Evolutionary conservation across 805 yeast genomes (phyloP).

Genomic region (Schizosaccharomyces pombe): DNA sequence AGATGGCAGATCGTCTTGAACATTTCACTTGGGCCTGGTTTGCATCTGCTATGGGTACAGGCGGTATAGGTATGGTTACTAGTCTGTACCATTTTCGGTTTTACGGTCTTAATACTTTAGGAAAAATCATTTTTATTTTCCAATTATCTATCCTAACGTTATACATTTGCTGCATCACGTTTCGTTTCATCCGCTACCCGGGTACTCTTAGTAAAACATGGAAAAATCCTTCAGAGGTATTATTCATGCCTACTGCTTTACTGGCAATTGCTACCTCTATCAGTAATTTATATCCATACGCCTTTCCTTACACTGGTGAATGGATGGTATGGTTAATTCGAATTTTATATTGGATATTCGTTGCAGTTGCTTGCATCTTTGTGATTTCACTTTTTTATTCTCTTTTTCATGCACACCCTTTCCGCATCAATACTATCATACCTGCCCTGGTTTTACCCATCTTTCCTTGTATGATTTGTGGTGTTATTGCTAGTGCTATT

Average conservation of each 20-base stretch:
- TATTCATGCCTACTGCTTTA: background rate
- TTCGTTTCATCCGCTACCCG: slow-evolving; percentile 1
- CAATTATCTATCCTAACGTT: background rate
- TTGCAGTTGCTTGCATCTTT: background rate
- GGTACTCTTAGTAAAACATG: background rate
- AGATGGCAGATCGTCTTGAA: background rate
- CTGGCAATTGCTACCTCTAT: background rate
- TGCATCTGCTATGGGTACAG: slow-evolving; percentile 2
- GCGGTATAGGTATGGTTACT: background rate
- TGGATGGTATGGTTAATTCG: background rate
- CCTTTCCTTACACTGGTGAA: background rate
- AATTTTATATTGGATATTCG: background rate
- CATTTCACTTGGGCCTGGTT: slow-evolving; percentile 4
- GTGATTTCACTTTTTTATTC: background rate
- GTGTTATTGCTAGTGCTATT: slow-evolving; percentile 2
- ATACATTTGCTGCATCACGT: background rate
- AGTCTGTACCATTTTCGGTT: slow-evolving; percentile 1
- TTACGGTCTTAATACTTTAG: background rate
- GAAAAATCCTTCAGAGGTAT: background rate
- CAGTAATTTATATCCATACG: background rate
- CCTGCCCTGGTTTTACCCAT: slow-evolving; percentile 1
- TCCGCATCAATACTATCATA: background rate
- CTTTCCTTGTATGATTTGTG: slow-evolving; percentile 3
- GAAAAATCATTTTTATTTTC: background rate
- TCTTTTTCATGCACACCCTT: background rate